Percentiles rank a stretch among this genome's conserved stretches.
Evolutionary conservation across 2,329 filamentous ascomycete species (phyloP).

Genomic region (Talaromyces rugulosus): DNA sequence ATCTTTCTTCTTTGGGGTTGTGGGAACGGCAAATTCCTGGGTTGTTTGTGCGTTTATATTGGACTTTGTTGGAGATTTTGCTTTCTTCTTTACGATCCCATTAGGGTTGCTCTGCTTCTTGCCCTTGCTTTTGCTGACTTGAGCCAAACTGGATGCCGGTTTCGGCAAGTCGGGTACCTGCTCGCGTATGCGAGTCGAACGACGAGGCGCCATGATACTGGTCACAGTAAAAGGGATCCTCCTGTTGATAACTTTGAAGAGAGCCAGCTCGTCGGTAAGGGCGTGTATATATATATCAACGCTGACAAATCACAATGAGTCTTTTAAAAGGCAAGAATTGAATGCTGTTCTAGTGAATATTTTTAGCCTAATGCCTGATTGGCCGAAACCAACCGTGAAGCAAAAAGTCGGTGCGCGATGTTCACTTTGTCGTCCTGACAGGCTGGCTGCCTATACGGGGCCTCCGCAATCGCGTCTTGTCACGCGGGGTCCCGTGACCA

Average conservation of each 20-base stretch:
- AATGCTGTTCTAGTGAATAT: no score
- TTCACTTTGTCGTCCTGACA: not conserved
- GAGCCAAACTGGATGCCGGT: not conserved
- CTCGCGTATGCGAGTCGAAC: constrained; percentile 46
- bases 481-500: constrained; percentile 10
- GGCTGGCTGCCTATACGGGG: not conserved
- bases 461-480: not conserved
- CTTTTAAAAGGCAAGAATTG: not conserved
- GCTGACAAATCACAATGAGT: not conserved
- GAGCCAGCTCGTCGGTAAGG: not conserved
- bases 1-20: constrained; percentile 29
- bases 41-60: not conserved
- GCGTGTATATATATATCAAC: not conserved
- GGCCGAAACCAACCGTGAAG: not conserved
- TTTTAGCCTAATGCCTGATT: not conserved
- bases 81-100: constrained; percentile 24
- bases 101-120: constrained; percentile 21
- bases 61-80: not conserved
- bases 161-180: constrained; percentile 13
- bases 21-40: constrained; percentile 14
- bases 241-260: not conserved
- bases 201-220: constrained; percentile 47
- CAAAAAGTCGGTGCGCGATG: not conserved
- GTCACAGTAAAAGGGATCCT: not conserved
- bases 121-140: constrained; percentile 15